Evolutionary conservation across 2,329 filamentous ascomycete species (phyloP), one percentile per base, ranked within the genome.

Genomic region (Aspergillus aculeatinus): DNA sequence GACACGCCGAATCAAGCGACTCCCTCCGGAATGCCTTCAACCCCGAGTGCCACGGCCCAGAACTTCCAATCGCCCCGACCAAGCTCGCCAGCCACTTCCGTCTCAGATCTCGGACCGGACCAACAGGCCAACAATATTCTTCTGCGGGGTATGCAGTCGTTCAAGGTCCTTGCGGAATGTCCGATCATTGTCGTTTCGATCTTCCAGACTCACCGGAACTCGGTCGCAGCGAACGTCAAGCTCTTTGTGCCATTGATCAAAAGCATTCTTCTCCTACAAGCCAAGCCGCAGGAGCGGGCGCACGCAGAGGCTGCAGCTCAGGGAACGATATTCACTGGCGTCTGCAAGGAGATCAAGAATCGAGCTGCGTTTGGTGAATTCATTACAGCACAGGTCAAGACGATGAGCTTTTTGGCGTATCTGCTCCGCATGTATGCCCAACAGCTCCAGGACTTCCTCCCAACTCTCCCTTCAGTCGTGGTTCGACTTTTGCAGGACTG

Each of bases 111-210:
- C 54, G 91, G 88, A 5, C 85, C 87, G 14, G 93, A 97, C 68
- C 89, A 92, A 69, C 91, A 94, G 71, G 89, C 92, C 68, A 87
- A 86, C 58, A 87, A 93, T 60, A 89, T 91, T 52, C 78, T 99
- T 35, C 81, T 93, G 57, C 96, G 92, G 76, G 95, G 95, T 31
- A 97, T 97, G 91, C 92, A 96, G 74, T 99, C 95, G 1, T 99
- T 99, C 84, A 99, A 98, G 76, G 94, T 99, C 25, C 85, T 99
- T 4, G 92, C 94, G 1, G 95, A 99, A 75, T 99, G 95, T 68
- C 95, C 95, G 0, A 99, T 99, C 55, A 98, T 99, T 47, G 95
- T 99, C 3, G 95, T 99, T 1, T 98, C 94, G 4, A 91, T 99
- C 65, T 98, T 99, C 74, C 95, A 99, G 77, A 90, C 94, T 5